phyloP scores from a whole-genome alignment of 2,329 filamentous ascomycete genomes.

The Nothopassalora personata region DNA sequence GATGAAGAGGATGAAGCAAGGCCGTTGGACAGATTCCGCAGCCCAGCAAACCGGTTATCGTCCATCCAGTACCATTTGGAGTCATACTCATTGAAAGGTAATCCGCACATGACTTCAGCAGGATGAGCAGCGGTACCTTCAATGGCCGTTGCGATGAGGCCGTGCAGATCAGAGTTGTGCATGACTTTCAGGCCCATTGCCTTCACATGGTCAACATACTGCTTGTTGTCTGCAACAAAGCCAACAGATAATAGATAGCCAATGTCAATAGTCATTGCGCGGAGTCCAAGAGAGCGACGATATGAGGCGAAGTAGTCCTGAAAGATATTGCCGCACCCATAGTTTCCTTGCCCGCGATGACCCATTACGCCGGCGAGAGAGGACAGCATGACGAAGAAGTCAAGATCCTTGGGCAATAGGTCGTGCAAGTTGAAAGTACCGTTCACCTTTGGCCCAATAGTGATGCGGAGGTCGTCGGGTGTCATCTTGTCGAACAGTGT shows the following conservation, averaged over 20 bases:
- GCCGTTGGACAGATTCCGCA: too few species aligned
- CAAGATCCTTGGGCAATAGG: slow-evolving; percentile 18
- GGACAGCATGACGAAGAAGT: slow-evolving; percentile 31
- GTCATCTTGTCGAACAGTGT: slow-evolving; percentile 24
- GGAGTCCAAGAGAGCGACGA: slow-evolving; percentile 22
- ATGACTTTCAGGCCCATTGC: too few species aligned
- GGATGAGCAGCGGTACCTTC: too few species aligned
- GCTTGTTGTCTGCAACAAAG: slow-evolving; percentile 13
- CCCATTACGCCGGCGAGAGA: slow-evolving; percentile 24
- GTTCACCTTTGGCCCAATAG: slow-evolving; percentile 24
- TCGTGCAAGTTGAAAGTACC: slow-evolving; percentile 27
- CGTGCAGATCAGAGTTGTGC: too few species aligned
- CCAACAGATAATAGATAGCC: slow-evolving; percentile 32
- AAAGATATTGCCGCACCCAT: slow-evolving; percentile 37
- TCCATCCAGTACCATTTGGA: too few species aligned
- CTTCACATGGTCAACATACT: slow-evolving; percentile 10
- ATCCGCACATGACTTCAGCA: too few species aligned
- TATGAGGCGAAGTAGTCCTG: slow-evolving; percentile 26
- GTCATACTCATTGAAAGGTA: too few species aligned
- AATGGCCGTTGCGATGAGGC: too few species aligned
- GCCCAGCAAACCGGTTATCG: too few species aligned
- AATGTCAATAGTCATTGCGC: slow-evolving; percentile 27
- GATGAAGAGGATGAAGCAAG: too few species aligned
- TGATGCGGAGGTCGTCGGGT: slow-evolving; percentile 6
- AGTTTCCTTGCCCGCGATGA: slow-evolving; percentile 37